Evolutionary conservation across 2,329 filamentous ascomycete genomes (phyloP).

Genomic region (Periconia sp.): DNA sequence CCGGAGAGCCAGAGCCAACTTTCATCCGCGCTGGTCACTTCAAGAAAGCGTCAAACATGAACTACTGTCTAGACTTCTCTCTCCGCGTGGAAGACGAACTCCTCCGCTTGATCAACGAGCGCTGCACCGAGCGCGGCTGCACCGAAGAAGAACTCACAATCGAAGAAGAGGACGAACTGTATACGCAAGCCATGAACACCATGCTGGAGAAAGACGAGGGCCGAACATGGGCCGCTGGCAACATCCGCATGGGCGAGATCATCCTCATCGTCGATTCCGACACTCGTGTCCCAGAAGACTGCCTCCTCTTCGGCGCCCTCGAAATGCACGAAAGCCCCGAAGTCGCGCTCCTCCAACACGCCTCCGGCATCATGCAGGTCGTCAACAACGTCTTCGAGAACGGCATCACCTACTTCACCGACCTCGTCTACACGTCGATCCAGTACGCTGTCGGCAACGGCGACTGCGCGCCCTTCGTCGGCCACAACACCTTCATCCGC

Average conservation of each 20-base stretch:
- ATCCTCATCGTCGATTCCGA: constrained; percentile 60
- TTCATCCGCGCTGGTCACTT: constrained; percentile 32
- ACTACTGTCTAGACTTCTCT: constrained; percentile 65
- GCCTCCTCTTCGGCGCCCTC: constrained; percentile 72
- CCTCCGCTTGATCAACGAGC: constrained; percentile 28
- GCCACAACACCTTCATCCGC: constrained; percentile 73
- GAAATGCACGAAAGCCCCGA: constrained; percentile 80
- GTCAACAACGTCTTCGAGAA: constrained; percentile 72
- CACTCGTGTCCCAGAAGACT: constrained; percentile 60
- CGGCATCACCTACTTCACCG: constrained; percentile 74
- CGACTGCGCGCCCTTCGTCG: constrained; percentile 72
- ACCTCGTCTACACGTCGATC: constrained; percentile 73
- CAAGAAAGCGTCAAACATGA: constrained; percentile 67
- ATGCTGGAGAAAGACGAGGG: constrained; percentile 64
- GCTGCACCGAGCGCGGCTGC: constrained; percentile 18
- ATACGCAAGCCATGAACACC: constrained; percentile 55
- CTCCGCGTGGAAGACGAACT: constrained; percentile 65
- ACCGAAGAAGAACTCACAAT: constrained; percentile 21
- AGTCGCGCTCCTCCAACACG: constrained; percentile 75
- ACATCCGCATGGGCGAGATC: constrained; percentile 81
- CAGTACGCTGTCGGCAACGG: constrained; percentile 69
- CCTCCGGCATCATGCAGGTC: constrained; percentile 69
- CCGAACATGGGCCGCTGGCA: constrained; percentile 79
- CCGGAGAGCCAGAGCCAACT: constrained; percentile 50
- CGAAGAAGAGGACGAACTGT: constrained; percentile 31